Conservation (phyloP, 2,329 filamentous ascomycete species). For the Cryphonectria naterciae region DNA sequence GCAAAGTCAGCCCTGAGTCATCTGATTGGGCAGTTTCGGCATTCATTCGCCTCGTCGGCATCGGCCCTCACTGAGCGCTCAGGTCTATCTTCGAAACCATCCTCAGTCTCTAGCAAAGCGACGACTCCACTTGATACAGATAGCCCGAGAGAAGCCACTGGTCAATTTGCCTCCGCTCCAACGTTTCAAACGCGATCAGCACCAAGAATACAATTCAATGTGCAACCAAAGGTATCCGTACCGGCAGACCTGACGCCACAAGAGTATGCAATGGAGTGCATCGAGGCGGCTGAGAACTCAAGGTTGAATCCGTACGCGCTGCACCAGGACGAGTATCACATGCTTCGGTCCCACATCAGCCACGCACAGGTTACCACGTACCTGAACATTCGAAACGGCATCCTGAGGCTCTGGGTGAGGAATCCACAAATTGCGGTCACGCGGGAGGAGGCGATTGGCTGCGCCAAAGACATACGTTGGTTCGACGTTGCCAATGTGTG, state of each 20-base stretch:
- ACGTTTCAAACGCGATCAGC: constrained; percentile 35
- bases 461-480: constrained; percentile 84
- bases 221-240: constrained; percentile 81
- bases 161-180: constrained; percentile 28
- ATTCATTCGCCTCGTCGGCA: constrained; percentile 57
- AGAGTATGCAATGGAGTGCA: constrained; percentile 90
- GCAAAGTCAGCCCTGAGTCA: constrained; percentile 26
- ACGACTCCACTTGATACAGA: constrained; percentile 61
- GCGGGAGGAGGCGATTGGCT: constrained; percentile 85
- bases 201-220: constrained; percentile 54
- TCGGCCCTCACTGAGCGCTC: constrained; percentile 59
- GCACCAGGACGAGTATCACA: constrained; percentile 80
- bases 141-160: constrained; percentile 39
- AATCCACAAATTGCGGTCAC: constrained; percentile 84
- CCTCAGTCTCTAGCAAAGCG: constrained; percentile 63
- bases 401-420: constrained; percentile 84
- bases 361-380: constrained; percentile 92
- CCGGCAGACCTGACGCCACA: constrained; percentile 71
- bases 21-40: constrained; percentile 32
- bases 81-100: constrained; percentile 58
- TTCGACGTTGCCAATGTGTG: constrained; percentile 87
- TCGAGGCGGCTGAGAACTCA: constrained; percentile 86
- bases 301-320: constrained; percentile 87
- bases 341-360: constrained; percentile 81
- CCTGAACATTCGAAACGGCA: constrained; percentile 93